Percentiles rank a stretch among this genome's conserved stretches.
Conservation (phyloP, 1,284 basidiomycete genomes). For the Lentinula novae-zelandiae region DNA sequence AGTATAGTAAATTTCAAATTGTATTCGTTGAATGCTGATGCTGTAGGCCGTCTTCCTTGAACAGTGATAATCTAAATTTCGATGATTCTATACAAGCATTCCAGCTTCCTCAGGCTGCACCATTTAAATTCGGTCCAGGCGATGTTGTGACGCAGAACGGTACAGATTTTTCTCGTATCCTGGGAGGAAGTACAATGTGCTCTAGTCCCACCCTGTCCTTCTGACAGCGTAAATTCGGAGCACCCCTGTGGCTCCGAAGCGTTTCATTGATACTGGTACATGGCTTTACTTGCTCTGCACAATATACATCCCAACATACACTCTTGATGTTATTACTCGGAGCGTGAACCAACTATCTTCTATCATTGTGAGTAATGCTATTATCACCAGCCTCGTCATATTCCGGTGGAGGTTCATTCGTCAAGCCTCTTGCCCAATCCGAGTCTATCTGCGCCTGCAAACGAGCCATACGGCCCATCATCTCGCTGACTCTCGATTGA, state of each 20-base stretch:
- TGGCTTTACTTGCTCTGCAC: no score
- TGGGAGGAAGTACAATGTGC: not conserved
- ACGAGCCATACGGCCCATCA: not conserved
- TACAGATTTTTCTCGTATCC: not conserved
- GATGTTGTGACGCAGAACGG: not conserved
- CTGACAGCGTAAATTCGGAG: not conserved
- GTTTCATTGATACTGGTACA: no score
- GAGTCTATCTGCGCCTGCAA: not conserved
- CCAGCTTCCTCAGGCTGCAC: not conserved
- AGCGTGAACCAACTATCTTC: not conserved
- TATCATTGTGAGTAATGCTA: not conserved
- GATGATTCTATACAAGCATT: not conserved
- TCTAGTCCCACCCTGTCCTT: not conserved
- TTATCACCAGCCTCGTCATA: not conserved
- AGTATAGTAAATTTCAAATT: not conserved
- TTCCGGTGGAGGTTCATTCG: slow-evolving; percentile 3
- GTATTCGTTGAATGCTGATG: not conserved
- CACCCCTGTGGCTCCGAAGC: no score
- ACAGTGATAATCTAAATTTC: not conserved
- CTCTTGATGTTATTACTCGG: no score
- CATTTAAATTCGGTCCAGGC: not conserved
- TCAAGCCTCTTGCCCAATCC: not conserved
- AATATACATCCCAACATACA: no score
- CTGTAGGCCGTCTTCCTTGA: not conserved
- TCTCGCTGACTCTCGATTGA: not conserved